Evolutionary conservation across 2,329 filamentous ascomycete genomes (phyloP), one percentile per base, ranked within the genome.

Genomic region (Arthrobotrys entomopaga): DNA sequence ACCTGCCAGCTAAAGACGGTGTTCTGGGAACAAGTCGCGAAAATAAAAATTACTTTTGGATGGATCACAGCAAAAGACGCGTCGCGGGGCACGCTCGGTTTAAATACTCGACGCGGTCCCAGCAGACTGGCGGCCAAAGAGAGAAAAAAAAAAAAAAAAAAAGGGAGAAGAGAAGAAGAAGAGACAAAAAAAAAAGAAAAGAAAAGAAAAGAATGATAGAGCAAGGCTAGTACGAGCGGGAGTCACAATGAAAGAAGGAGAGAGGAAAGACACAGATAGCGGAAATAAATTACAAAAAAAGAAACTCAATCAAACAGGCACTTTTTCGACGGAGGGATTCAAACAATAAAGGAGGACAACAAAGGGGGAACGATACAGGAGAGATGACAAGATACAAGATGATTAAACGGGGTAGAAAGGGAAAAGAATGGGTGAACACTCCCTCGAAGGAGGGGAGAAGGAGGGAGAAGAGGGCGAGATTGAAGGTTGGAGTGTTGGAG

Each of bases 351-450:
- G 56, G 19, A 57, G 40, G 15, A 58, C 29, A 43, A 52, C 59
- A 50, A 22, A 16, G 46, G 19, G n/a, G 20, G 34, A 34, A 40
- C 38, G 48, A 22, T 73, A 73, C 67, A 73, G 67, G 67, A 53
- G 60, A 56, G 24, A 48, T 46, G 56, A 54, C 49, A 57, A 73
- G 67, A 73, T 73, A 73, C 67, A 72, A 72, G 48, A 65, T 8
- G 29, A 57, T 56, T 22, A 53, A 48, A 11, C 22, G 49, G 61
- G 20, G 49, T 49, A 40, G 40, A 43, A 67, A 56, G 46, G 60
- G 29, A 34, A 60, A 52, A 13, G 49, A 54, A 40, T 2, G 19
- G 56, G 42, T 59, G 66, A 65, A 72, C 59, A 61, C 52, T 61
- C 42, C 42, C 15, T 46, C 42, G 13, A 46, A 15, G 42, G 42